Conservation (phyloP, 176 grass and related monocot genomes). For the Zoysia japonica region DNA sequence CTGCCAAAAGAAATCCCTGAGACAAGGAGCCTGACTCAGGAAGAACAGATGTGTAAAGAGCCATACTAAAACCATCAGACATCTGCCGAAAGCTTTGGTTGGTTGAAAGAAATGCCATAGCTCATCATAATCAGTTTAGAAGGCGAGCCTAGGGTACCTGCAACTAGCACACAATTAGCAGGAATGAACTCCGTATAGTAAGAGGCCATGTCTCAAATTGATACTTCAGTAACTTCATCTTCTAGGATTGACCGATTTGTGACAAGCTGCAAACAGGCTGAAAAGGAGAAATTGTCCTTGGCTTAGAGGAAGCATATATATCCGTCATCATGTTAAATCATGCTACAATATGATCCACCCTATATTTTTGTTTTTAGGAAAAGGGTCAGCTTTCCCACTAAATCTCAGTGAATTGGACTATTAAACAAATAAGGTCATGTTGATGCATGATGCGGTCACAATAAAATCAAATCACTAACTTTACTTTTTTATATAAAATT, state of each 20-base stretch:
- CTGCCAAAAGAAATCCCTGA: constrained; percentile 29
- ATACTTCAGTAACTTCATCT: constrained; percentile 22
- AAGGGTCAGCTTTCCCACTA: constrained; percentile 24
- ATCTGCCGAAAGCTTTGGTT: constrained; percentile 48
- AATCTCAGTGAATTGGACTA: constrained; percentile 26
- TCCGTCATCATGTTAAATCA: constrained; percentile 18
- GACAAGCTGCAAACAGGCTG: neutral
- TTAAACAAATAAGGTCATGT: constrained; percentile 32
- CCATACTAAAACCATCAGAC: constrained; percentile 32
- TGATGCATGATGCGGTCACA: constrained; percentile 33
- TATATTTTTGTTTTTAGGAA: constrained; percentile 1
- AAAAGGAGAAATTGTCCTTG: neutral
- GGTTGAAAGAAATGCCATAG: constrained; percentile 31
- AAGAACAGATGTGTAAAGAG: constrained; percentile 22
- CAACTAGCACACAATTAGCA: neutral
- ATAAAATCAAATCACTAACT: constrained; percentile 15
- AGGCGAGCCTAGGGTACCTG: neutral
- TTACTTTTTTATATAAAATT: constrained; percentile 29
- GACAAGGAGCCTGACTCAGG: constrained; percentile 46
- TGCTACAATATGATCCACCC: neutral
- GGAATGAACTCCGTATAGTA: neutral
- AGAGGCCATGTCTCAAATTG: neutral
- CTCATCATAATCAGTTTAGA: constrained; percentile 4
- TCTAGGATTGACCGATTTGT: neutral
- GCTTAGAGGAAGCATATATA: neutral